Evolutionary conservation across 139 green algal genomes (phyloP).

Genomic region (Mesotaenium endlicherianum): DNA sequence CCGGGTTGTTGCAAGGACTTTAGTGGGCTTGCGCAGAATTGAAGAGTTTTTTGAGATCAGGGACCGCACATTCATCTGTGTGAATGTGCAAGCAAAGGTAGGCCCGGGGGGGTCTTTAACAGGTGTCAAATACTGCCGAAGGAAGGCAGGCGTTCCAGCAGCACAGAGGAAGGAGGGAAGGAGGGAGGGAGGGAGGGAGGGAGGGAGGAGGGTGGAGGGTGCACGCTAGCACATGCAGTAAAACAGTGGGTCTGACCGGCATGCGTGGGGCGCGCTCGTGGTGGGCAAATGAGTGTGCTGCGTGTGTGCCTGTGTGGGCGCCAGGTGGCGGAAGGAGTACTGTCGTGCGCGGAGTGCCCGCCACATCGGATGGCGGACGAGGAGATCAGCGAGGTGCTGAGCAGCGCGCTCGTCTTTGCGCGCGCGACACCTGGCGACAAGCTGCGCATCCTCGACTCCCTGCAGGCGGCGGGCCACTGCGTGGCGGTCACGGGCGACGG

Average conservation of each 20-base stretch:
- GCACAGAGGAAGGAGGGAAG: too few species aligned
- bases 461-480: conserved; percentile 84
- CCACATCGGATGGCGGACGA: background rate
- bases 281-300: background rate
- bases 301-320: background rate
- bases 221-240: too few species aligned
- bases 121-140: background rate
- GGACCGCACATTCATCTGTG: background rate
- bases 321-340: background rate
- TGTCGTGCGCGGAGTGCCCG: background rate
- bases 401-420: conserved; percentile 60
- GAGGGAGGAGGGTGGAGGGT: too few species aligned
- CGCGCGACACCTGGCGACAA: conserved; percentile 91
- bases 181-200: too few species aligned
- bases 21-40: background rate
- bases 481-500: conserved; percentile 90
- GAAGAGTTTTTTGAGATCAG: background rate
- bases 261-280: background rate
- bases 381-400: conserved; percentile 3
- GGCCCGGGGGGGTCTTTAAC: too few species aligned
- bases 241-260: too few species aligned
- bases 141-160: background rate
- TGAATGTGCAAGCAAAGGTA: background rate
- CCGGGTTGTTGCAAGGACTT: background rate
- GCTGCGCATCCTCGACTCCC: conserved; percentile 77